Percentiles rank a stretch among this genome's conserved stretches.
Evolutionary conservation across 192 early-diverging fungal species (phyloP).

Genomic region (Pilobolus umbonatus): DNA sequence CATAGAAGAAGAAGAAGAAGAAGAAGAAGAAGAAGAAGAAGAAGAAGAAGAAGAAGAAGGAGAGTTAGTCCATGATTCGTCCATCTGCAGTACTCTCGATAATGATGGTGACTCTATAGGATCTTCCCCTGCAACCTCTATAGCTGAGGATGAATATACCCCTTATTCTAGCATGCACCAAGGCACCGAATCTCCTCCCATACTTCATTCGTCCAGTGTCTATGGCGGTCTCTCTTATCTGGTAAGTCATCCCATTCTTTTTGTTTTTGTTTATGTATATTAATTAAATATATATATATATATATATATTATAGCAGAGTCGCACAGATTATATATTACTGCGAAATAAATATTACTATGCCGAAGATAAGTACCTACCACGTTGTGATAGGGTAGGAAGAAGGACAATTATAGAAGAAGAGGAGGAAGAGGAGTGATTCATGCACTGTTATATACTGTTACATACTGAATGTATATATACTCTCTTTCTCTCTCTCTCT

Average conservation of each 20-base stretch:
- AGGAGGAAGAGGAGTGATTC: slow-evolving; percentile 29
- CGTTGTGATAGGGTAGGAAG: slow-evolving; percentile 13
- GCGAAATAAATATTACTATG: not conserved
- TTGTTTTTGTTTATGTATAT: not conserved
- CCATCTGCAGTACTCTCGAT: too few species aligned
- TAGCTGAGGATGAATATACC: not conserved
- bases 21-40: not conserved
- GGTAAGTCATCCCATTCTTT: not conserved
- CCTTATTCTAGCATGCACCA: not conserved
- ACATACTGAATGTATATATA: not conserved
- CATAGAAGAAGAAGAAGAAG: slow-evolving; percentile 1
- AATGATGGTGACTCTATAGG: not conserved
- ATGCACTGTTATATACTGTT: not conserved
- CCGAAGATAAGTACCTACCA: not conserved
- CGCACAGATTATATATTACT: not conserved
- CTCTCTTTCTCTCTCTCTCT: too few species aligned
- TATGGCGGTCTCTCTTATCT: not conserved
- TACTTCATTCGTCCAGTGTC: not conserved
- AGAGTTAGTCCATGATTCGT: too few species aligned
- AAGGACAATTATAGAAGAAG: slow-evolving; percentile 33
- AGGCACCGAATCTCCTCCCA: not conserved
- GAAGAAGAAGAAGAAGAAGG: too few species aligned
- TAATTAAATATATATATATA: not conserved
- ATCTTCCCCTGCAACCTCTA: slow-evolving; percentile 11
- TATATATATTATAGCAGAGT: not conserved